Evolutionary conservation across 1,139 yeast species (phyloP).

Genomic region (Suhomyces taliae): DNA sequence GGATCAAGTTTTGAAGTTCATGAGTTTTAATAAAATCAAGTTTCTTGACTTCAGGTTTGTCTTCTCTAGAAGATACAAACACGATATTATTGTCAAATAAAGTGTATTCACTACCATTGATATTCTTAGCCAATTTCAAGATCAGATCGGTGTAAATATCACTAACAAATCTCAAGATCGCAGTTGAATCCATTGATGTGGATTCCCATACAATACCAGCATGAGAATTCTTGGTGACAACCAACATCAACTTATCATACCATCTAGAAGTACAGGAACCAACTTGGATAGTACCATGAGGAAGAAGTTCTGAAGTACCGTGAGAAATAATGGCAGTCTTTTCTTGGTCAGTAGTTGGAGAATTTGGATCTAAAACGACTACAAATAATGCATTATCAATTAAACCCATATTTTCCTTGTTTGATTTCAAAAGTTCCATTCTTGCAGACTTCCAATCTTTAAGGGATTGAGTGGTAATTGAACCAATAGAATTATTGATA

Average conservation of each 20-base stretch:
- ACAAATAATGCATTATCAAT: constrained; percentile 70
- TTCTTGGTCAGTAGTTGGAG: constrained; percentile 54
- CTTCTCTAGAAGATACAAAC: constrained; percentile 38
- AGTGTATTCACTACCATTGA: constrained; percentile 70
- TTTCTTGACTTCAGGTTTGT: constrained; percentile 44
- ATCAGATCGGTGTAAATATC: constrained; percentile 77
- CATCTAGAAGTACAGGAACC: constrained; percentile 80
- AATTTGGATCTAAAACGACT: constrained; percentile 50
- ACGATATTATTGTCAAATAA: constrained; percentile 49
- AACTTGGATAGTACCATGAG: constrained; percentile 56
- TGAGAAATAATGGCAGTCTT: constrained; percentile 55
- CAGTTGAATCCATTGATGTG: constrained; percentile 76
- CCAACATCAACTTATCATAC: constrained; percentile 73
- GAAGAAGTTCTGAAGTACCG: constrained; percentile 60
- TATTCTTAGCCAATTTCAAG: constrained; percentile 66
- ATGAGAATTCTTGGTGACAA: constrained; percentile 67
- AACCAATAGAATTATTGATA: constrained; percentile 60
- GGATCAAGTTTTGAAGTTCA: constrained; percentile 50
- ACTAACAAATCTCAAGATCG: constrained; percentile 68
- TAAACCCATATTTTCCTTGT: constrained; percentile 41
- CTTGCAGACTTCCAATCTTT: constrained; percentile 64
- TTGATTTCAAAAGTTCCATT: constrained; percentile 45
- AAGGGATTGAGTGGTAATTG: constrained; percentile 68
- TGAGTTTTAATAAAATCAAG: constrained; percentile 53
- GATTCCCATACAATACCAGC: constrained; percentile 79